Conservation (phyloP, 225 moss, liverwort and hornwort species). For the Rhytidiadelphus loreus region DNA sequence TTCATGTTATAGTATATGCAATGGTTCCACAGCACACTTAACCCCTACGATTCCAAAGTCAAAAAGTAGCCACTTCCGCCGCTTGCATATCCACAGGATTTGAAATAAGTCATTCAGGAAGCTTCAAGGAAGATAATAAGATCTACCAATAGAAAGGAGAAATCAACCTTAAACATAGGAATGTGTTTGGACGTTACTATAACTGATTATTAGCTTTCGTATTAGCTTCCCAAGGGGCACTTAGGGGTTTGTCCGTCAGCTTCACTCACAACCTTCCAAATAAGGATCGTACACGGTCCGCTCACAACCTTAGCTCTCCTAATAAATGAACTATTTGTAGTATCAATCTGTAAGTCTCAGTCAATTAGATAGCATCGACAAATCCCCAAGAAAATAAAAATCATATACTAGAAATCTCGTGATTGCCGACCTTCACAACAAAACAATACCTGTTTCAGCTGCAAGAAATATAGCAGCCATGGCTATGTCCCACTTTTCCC, state of each 20-base stretch:
- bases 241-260: neutral
- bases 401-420: neutral
- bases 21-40: too few species aligned
- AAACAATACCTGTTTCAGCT: conserved; percentile 59
- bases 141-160: too few species aligned
- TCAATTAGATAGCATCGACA: neutral
- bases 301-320: neutral
- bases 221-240: too few species aligned
- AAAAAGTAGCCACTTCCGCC: too few species aligned
- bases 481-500: conserved; percentile 87
- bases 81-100: too few species aligned
- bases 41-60: too few species aligned
- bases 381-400: neutral
- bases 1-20: too few species aligned
- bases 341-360: neutral
- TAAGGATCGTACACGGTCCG: neutral
- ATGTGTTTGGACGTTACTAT: too few species aligned
- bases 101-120: too few species aligned
- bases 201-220: too few species aligned
- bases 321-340: neutral
- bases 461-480: conserved; percentile 72
- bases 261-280: neutral
- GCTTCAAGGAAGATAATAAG: too few species aligned
- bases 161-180: too few species aligned
- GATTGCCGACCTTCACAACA: neutral